phyloP scores from a whole-genome alignment of 352 stramenopile genomes.

The Pythium apleroticum region DNA sequence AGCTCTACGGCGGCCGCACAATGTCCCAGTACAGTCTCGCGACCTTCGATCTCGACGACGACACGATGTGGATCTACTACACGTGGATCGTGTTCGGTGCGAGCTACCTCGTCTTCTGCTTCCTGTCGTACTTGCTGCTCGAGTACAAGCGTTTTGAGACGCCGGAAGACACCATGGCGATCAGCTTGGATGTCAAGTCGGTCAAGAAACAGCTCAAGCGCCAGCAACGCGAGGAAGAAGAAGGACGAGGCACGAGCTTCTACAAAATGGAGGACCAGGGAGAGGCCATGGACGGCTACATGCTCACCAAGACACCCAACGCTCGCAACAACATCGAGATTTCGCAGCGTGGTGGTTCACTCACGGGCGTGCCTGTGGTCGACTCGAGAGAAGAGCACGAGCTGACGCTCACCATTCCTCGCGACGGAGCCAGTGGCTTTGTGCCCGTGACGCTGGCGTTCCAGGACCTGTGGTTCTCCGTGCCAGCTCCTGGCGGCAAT shows the following conservation, averaged over 20 bases:
- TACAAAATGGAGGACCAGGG: neutral
- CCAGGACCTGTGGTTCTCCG: constrained; percentile 36
- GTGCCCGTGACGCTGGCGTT: constrained; percentile 34
- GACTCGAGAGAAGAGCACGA: constrained; percentile 9
- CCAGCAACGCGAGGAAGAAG: constrained; percentile 12
- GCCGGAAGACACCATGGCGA: constrained; percentile 37
- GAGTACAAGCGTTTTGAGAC: constrained; percentile 38
- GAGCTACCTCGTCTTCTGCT: constrained; percentile 41
- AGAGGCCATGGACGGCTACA: constrained; percentile 24
- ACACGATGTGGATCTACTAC: constrained; percentile 56
- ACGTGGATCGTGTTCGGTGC: constrained; percentile 53
- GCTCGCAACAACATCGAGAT: neutral
- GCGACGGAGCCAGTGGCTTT: constrained; percentile 26
- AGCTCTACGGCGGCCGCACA: constrained; percentile 29
- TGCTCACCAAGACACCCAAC: constrained; percentile 20
- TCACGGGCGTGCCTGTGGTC: constrained; percentile 4
- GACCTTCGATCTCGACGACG: constrained; percentile 49
- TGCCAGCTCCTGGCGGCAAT: constrained; percentile 26
- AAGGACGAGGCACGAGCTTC: constrained; percentile 1
- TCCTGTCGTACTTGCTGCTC: constrained; percentile 30
- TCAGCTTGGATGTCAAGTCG: constrained; percentile 22
- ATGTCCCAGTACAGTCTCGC: constrained; percentile 51
- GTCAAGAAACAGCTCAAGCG: constrained; percentile 22
- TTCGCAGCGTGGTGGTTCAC: neutral
- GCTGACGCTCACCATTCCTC: constrained; percentile 19